Base-by-base conservation (phyloP, 805 yeast species). In the Cyberlindnera galapagoensis region DNA sequence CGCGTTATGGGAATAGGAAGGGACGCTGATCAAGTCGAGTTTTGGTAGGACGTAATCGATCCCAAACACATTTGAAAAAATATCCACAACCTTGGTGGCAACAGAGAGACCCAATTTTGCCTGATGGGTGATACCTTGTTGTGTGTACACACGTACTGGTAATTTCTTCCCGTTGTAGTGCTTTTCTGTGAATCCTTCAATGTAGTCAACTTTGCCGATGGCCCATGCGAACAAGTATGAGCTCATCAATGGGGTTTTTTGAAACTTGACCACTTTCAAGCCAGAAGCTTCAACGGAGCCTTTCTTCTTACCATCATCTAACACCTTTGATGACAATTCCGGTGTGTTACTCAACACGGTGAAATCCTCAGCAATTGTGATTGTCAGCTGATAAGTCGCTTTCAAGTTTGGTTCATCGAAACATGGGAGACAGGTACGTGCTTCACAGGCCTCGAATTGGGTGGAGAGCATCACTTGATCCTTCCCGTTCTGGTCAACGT, bases 401-500 rank as follows among this genome's bases (percentile, higher is more conserved):
- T 83, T 83, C 39, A 80, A 67, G 42, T 80, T 76, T 24, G 94
- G 94, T 54, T 82, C 92, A 57, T 83, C 94, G 47, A 77, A 80
- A 54, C 80, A 81, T 23, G 94, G 94, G 62, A 83, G 79, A 5
- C 92, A 90, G 41, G 83, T 63, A 49, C 94, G 74, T 38, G 90
- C 86, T 49, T 81, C 87, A 21, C 87, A 79, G 15, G 94, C 78
- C 60, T 83, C 94, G 69, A 83, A 77, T 59, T 83, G 94, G 26
- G 94, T 82, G 30, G 88, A 78, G 27, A 85, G 80, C 67, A 80
- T 65, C 51, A 79, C 77, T 48, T 78, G 78, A 23, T 78, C 77
- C 43, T 70, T 64, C 11, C 83, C 81, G 39, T 79, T 68, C 36
- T 40, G 28, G 31, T 67, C 69, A 42, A 66, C 67, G 57, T 81